A percentile compares a stretch with the other conserved stretches of the same genome.
These are phyloP conservation scores for Boletus vermiculosoides DNA, from an alignment of 768 basidiomycete species.

Conservation along the genomic window DNA sequence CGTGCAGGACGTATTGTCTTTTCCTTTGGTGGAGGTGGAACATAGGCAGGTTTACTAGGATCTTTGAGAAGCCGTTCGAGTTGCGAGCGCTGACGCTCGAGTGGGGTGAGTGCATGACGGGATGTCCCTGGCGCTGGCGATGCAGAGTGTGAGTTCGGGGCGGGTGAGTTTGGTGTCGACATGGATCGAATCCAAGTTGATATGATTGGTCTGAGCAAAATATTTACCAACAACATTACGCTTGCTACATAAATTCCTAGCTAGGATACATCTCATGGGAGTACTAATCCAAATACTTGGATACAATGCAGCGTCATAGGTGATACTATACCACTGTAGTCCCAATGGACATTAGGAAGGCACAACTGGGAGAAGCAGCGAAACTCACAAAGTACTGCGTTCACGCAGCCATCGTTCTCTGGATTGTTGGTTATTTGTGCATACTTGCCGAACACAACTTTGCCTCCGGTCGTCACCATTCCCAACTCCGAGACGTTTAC, in stretches of 20 bases:
- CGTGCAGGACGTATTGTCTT: conserved; percentile 78
- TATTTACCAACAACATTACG: conserved; percentile 19
- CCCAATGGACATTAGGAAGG: conserved; percentile 4
- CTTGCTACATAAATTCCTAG: conserved; percentile 8
- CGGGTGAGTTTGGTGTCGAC: conserved; percentile 32
- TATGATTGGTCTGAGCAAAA: conserved; percentile 12
- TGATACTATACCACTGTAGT: conserved; percentile 27
- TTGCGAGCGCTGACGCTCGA: conserved; percentile 58
- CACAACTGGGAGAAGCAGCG: background rate
- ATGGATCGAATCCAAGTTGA: conserved; percentile 17
- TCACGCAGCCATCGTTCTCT: conserved; percentile 96
- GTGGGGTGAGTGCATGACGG: conserved; percentile 49
- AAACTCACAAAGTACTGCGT: conserved; percentile 83
- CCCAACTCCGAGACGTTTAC: conserved; percentile 99
- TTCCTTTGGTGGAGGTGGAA: conserved; percentile 80
- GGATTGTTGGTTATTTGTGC: conserved; percentile 94
- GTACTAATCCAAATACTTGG: background rate
- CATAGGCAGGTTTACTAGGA: conserved; percentile 75
- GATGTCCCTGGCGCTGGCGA: conserved; percentile 31
- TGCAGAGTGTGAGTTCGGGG: conserved; percentile 28
- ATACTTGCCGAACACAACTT: conserved; percentile 91
- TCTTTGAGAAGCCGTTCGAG: conserved; percentile 89
- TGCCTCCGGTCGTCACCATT: conserved; percentile 96
- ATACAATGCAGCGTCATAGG: background rate
- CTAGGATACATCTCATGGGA: conserved; percentile 12